Evolutionary conservation across 768 basidiomycete genomes (phyloP).

Genomic region (Amanita subjunquillea): DNA sequence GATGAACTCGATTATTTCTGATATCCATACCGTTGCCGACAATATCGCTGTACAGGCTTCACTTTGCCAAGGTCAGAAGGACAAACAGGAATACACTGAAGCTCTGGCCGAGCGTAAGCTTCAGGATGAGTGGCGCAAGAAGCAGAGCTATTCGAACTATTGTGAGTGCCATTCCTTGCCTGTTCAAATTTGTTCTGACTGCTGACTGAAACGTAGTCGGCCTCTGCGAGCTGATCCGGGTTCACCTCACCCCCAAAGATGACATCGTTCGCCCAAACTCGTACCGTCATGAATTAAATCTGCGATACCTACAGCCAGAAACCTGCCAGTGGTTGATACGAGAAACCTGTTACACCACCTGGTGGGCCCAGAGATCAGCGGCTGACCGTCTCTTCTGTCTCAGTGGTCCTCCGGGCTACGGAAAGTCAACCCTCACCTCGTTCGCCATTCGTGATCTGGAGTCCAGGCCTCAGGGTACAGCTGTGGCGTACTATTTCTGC

Average conservation of each 20-base stretch:
- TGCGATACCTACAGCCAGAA: background rate
- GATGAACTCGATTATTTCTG: background rate
- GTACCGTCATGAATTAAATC: background rate
- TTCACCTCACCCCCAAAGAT: background rate
- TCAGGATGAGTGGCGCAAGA: background rate
- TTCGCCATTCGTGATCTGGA: background rate
- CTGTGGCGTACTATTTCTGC: background rate
- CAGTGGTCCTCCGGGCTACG: background rate
- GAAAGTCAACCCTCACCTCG: background rate
- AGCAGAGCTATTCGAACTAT: background rate
- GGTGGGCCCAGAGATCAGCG: background rate
- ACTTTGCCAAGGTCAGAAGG: background rate
- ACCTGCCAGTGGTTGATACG: background rate
- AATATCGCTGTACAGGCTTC: background rate
- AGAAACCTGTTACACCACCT: background rate
- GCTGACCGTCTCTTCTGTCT: background rate
- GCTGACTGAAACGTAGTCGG: background rate
- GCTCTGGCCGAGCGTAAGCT: background rate
- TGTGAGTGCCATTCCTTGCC: background rate
- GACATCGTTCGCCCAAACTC: background rate
- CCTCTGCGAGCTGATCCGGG: background rate
- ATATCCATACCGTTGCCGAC: background rate
- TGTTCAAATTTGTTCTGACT: background rate
- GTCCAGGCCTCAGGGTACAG: background rate
- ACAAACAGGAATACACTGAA: background rate